Conservation (phyloP, 2,329 filamentous ascomycete genomes). For the Golovinomyces cichoracearum region DNA sequence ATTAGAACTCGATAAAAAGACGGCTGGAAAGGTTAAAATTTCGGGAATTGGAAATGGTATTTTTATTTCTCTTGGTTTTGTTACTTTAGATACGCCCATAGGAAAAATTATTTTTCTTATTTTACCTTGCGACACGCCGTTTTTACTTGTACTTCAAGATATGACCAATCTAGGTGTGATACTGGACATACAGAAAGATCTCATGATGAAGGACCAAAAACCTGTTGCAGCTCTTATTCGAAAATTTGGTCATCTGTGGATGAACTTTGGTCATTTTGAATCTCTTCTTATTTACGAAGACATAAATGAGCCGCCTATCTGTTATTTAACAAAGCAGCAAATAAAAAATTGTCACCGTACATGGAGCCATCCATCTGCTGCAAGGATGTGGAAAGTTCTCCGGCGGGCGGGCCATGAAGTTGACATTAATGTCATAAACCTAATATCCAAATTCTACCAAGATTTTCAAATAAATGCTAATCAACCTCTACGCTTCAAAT, state of each 20-base stretch:
- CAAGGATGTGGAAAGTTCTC: background rate
- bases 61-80: background rate
- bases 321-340: background rate
- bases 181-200: background rate
- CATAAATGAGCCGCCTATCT: background rate
- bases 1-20: background rate
- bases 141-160: background rate
- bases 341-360: background rate
- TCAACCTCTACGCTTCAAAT: background rate
- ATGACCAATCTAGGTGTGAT: background rate
- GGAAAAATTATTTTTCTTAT: background rate
- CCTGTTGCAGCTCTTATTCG: background rate
- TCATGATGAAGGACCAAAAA: background rate
- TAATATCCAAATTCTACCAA: background rate
- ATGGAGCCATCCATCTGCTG: background rate
- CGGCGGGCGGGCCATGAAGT: background rate
- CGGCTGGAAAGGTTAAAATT: background rate
- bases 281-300: background rate
- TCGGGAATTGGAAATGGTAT: background rate
- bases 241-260: background rate
- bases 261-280: background rate
- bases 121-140: background rate
- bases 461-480: constrained; percentile 1
- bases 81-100: background rate
- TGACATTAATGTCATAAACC: background rate